Evolutionary conservation across 768 basidiomycete genomes (phyloP).

Genomic region (Suillus hirtellus): DNA sequence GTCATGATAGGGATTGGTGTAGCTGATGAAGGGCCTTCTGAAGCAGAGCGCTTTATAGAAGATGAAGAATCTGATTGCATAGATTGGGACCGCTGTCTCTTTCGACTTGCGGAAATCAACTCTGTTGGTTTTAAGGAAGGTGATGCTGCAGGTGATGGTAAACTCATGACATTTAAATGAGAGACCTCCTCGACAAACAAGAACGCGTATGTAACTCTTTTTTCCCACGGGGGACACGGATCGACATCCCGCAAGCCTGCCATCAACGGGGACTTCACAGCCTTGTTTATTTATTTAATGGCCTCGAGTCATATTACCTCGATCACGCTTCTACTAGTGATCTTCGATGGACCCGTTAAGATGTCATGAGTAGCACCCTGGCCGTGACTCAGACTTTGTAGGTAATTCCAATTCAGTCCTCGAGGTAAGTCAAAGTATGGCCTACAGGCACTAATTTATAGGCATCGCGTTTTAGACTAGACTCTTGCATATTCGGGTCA

Average conservation of each 20-base stretch:
- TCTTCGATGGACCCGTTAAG: no score
- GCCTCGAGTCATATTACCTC: no score
- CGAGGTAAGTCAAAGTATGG: no score
- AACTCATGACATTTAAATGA: conserved; percentile 42
- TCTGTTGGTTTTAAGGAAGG: conserved; percentile 44
- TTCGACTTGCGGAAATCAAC: conserved; percentile 41
- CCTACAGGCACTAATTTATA: no score
- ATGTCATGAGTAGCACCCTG: no score
- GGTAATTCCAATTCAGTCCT: no score
- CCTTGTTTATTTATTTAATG: no score
- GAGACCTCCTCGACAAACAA: conserved; percentile 8
- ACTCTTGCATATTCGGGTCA: no score
- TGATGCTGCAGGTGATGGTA: conserved; percentile 43
- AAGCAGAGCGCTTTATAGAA: conserved; percentile 78
- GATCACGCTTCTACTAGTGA: no score
- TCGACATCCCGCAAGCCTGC: neutral
- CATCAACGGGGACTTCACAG: no score
- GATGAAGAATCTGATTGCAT: conserved; percentile 75
- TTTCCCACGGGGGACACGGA: conserved; percentile 4
- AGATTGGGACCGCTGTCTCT: conserved; percentile 74
- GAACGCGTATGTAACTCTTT: conserved; percentile 5
- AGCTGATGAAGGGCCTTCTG: conserved; percentile 59
- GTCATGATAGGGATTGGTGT: conserved; percentile 28
- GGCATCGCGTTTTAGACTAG: no score
- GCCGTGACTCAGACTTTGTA: no score